Conservation (phyloP, 345 rosid species). For the Erodium maritimum region DNA sequence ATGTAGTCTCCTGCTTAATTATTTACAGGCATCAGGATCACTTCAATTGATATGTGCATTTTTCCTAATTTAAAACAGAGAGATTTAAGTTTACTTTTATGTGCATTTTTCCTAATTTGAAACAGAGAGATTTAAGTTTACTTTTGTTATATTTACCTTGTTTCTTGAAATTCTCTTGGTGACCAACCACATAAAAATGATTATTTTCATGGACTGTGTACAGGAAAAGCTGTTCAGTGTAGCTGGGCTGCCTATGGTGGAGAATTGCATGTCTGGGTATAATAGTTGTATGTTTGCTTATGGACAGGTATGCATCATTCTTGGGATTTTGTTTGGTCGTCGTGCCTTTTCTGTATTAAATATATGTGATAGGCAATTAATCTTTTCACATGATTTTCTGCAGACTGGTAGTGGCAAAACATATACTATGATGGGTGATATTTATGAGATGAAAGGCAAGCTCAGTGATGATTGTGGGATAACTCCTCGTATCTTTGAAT, state of each 20-base stretch:
- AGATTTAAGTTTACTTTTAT: neutral
- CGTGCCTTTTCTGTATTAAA: neutral
- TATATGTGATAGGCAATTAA: neutral
- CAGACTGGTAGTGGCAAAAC: constrained; percentile 99
- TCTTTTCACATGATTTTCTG: constrained; percentile 10
- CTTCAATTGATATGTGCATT: too few species aligned
- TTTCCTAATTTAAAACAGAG: too few species aligned
- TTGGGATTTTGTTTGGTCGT: neutral
- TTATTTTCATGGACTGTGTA: constrained; percentile 10
- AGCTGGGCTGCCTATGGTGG: constrained; percentile 90
- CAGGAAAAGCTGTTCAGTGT: constrained; percentile 68
- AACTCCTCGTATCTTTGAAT: constrained; percentile 78
- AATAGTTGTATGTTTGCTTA: constrained; percentile 93
- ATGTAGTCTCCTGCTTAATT: neutral
- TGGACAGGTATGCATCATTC: constrained; percentile 56
- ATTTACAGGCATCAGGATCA: too few species aligned
- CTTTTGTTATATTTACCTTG: neutral
- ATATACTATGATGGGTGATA: constrained; percentile 89
- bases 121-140: neutral
- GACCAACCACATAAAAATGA: neutral
- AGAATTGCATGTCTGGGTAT: constrained; percentile 90
- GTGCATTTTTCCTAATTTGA: too few species aligned
- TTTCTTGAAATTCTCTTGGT: neutral
- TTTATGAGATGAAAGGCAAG: constrained; percentile 38
- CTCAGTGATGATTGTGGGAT: constrained; percentile 65